Base-by-base conservation (phyloP, 1,284 basidiomycete species). In the Ustilago hordei region DNA sequence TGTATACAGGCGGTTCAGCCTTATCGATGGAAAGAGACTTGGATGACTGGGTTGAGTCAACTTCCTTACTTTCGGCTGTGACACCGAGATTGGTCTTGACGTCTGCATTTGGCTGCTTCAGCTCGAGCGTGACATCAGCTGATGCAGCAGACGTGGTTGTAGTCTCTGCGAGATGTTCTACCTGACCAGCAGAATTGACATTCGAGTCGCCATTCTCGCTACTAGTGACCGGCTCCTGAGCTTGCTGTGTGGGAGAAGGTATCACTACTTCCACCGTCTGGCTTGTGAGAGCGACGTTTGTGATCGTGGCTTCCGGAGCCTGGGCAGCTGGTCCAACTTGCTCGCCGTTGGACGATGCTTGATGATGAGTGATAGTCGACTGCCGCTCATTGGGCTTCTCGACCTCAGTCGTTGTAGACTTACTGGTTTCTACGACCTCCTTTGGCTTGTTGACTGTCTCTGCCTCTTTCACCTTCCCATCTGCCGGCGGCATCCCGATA, bases 251-350 rank as follows among this genome's bases (percentile, higher is more conserved):
- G 48, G 48, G 28, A 7, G 48, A 17, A 19, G 48, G 48, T 11
- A 50, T 50, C 23, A 50, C 48, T 28, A 50, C 48, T 28, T 50
- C 48, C 8, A 50, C 48, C 4, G 48, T 50, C n/a, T 50, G 28
- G 15, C 11, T 11, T 13, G n/a, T 13, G 3, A 31, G 28, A 32
- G 45, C 31, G 23, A 34, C 54, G 12, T 45, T 8, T 6, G 50
- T 48, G 8, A n/a, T 28, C 6, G 4, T 15, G 15, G 48, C 12
- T 11, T 3, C 11, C 28, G 28, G 28, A 11, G 31, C 12, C 12
- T 28, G 3, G 31, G 6, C 12, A 13, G 31, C 31, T 12, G 23
- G 15, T 11, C 8, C 17, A 28, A 32, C 31, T 13, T 11, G 28
- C 13, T 50, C 48, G 31, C 31, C n/a, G 6, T 13, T 17, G 12